Evolutionary conservation across 345 rosid species (phyloP), one percentile per base, ranked within the genome.

Genomic region (Melaleuca quinquenervia): DNA sequence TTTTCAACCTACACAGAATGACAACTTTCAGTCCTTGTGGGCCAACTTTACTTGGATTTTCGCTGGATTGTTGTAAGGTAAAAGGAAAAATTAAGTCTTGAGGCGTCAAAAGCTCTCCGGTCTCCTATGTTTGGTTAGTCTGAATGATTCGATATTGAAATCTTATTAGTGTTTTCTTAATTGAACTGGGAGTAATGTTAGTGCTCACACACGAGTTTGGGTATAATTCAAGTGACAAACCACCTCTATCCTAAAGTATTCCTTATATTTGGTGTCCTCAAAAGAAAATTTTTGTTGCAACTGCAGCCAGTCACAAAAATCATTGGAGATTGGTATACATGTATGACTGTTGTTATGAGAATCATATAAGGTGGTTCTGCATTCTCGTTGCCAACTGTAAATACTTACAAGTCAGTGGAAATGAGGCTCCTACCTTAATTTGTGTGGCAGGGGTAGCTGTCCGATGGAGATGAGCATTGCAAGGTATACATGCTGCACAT

Each of bases 401-500:
- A 70, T 70, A 70, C 24, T 70, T 32, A 8, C 22, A 36, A 32
- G 48, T 18, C 48, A 8, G 78, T 32, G 24, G 78, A 70, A 50
- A 51, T 36, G 82, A 84, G 82, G 45, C 75, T 83, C 24, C 45
- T 84, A 50, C 24, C 11, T n/a, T 80, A 26, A 22, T 11, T 45
- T 84, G 21, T 85, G 45, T 5, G 13, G 24, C 76, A 54, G 83
- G 84, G 82, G 84, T 75, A 45, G 76, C 76, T 44, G 60, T 50
- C 85, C 49, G 26, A 91, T 93, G 95, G 92, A 91, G 87, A 90
- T 91, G 51, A 90, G 86, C 82, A 82, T 87, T 29, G 52, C 87
- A 56, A 89, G 91, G 95, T 90, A 88, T 85, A 78, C 41, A 53
- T 54, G 29, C 75, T 84, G 29, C 45, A 32, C 78, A 32, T 32